Percentiles rank a stretch among this genome's conserved stretches.
Evolutionary conservation across 192 early-diverging fungal genomes (phyloP).

Genomic region (Linnemannia schmuckeri): DNA sequence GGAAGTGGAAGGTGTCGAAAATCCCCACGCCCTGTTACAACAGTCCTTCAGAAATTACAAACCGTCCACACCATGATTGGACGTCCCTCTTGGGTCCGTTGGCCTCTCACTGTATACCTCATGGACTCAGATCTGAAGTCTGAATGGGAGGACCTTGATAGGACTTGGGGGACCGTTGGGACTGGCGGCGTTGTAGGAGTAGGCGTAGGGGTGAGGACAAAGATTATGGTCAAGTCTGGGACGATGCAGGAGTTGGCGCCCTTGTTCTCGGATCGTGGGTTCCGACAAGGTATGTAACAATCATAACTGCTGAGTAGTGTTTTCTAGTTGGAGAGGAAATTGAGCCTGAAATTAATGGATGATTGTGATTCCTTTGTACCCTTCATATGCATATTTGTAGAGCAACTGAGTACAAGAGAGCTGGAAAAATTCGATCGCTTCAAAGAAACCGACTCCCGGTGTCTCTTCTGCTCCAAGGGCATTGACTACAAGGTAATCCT

Average conservation of each 20-base stretch:
- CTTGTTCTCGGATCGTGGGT: constrained; percentile 16
- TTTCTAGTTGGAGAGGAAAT: neutral
- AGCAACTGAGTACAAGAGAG: constrained; percentile 7
- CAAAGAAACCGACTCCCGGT: constrained; percentile 1
- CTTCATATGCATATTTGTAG: neutral
- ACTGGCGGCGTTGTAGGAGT: neutral
- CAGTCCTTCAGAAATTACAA: constrained; percentile 25
- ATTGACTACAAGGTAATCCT: constrained; percentile 34
- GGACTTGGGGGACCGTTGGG: neutral
- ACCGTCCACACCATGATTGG: constrained; percentile 27
- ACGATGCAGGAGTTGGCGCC: constrained; percentile 14
- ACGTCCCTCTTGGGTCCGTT: constrained; percentile 29
- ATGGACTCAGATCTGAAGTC: constrained; percentile 5
- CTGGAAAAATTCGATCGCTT: neutral
- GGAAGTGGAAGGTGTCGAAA: neutral
- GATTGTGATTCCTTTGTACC: neutral
- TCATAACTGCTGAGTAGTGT: neutral
- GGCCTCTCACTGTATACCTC: constrained; percentile 42
- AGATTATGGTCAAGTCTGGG: constrained; percentile 10
- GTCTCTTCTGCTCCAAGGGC: constrained; percentile 14
- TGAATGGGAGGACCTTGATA: constrained; percentile 15
- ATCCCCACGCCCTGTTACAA: neutral
- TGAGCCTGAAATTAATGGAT: neutral
- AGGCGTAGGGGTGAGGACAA: neutral
- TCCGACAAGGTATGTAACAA: neutral